These are phyloP conservation scores for Alternaria incomplexa DNA, from an alignment of 2,329 filamentous ascomycete genomes.

Conservation along the genomic window DNA sequence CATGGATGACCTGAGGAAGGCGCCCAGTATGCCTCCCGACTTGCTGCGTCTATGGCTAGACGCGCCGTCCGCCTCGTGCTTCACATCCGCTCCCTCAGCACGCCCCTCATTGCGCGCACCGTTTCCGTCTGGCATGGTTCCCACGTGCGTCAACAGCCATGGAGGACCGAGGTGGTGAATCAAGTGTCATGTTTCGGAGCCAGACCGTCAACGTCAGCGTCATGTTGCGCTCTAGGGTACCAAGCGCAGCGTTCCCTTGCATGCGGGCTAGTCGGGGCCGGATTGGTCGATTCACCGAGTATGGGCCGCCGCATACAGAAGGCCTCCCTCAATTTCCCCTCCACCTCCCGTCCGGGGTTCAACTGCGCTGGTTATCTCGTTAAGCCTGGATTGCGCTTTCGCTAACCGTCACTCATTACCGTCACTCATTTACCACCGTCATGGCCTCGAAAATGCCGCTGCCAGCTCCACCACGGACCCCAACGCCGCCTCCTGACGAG, in stretches of 20 bases:
- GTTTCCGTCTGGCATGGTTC: slow-evolving; percentile 32
- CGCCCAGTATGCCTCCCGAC: slow-evolving; percentile 71
- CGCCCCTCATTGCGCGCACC: background rate
- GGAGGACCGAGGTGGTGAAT: slow-evolving; percentile 13
- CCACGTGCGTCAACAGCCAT: slow-evolving; percentile 18
- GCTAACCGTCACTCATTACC: slow-evolving; percentile 24
- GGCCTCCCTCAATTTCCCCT: slow-evolving; percentile 30
- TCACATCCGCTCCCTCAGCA: background rate
- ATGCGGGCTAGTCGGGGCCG: slow-evolving; percentile 18
- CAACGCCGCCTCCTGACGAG: slow-evolving; percentile 67
- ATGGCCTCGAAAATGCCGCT: slow-evolving; percentile 68
- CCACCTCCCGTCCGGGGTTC: slow-evolving; percentile 22
- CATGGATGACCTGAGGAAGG: slow-evolving; percentile 36
- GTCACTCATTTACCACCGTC: slow-evolving; percentile 29
- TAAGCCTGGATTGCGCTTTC: slow-evolving; percentile 18
- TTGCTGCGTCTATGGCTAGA: slow-evolving; percentile 54
- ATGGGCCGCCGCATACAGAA: slow-evolving; percentile 27
- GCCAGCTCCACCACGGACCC: slow-evolving; percentile 67
- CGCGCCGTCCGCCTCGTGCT: slow-evolving; percentile 4
- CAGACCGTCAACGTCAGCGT: slow-evolving; percentile 17
- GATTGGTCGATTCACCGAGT: slow-evolving; percentile 24
- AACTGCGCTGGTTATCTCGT: slow-evolving; percentile 19
- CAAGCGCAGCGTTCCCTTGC: slow-evolving; percentile 17
- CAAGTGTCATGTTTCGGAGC: slow-evolving; percentile 24
- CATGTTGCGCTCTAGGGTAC: background rate